Evolutionary conservation across 2,329 filamentous ascomycete species (phyloP), one percentile per base, ranked within the genome.

Genomic region (Bipolaris zeicola): DNA sequence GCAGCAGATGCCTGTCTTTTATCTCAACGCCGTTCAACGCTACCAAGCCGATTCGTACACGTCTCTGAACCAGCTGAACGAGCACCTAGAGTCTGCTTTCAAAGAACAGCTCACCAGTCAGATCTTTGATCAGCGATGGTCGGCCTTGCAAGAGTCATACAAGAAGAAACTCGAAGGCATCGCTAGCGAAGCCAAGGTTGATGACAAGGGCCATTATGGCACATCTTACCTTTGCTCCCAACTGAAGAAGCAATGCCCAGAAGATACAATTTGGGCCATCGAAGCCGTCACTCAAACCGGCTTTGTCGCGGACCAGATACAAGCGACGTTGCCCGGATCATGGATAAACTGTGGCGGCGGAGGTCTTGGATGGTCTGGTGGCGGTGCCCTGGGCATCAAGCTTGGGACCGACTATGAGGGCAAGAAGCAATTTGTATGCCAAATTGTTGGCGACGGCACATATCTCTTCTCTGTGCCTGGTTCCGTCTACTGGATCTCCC

Each of bases 261-360:
- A 74, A 31, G 86, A 89, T 63, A 90, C 90, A 0, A 89, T 94
- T 57, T 94, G 85, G 79, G 88, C 87, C 2, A 80, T 95, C 41
- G 91, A 95, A 76, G 87, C 91, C 0, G 91, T 95, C 0, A 95
- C 91, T 0, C 86, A 90, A 55, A 87, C 87, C 0, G 75, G 74
- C 0, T 83, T 87, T 26, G 86, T 92, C 0, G 82, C 85, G 24
- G 89, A 95, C 63, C 89, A 92, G 62, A 77, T 95, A 6, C 86
- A 87, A 65, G 83, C 86, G 2, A 87, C 82, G 0, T 69, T 86
- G 0, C 90, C 90, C 0, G 89, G 89, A 0, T 87, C 85, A 0
- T 92, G 88, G 88, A 86, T 94, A 67, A 93, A 92, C 72, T 93
- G 90, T 70, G 90, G 90, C 1, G 90, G 89, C 0, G 90, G 89